A percentile compares a stretch with the other conserved stretches of the same genome.
Evolutionary conservation across 441 rosid species (phyloP).

Genomic region (Theobroma grandiflorum): DNA sequence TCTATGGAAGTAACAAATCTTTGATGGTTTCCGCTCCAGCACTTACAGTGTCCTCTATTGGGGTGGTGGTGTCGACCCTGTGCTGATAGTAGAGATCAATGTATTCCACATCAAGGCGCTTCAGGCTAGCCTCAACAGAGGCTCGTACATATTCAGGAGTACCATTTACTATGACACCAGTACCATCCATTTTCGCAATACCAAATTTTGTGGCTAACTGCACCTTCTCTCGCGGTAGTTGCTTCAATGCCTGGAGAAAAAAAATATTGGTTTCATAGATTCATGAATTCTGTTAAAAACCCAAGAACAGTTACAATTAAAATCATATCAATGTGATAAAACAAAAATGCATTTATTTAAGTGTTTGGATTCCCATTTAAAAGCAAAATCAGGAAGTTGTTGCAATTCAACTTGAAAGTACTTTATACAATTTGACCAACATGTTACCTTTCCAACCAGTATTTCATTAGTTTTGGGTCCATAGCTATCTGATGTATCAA

Average conservation of each 20-base stretch:
- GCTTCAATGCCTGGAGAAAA: conserved; percentile 58
- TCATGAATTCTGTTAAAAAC: neutral
- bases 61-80: conserved; percentile 43
- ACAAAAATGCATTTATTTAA: too few relatives aligned
- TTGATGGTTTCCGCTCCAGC: neutral
- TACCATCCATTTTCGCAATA: conserved; percentile 16
- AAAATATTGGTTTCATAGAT: neutral
- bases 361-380: neutral
- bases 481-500: conserved; percentile 61
- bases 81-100: conserved; percentile 53
- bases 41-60: conserved; percentile 52
- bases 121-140: conserved; percentile 57
- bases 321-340: too few relatives aligned
- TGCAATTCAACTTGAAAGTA: neutral
- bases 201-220: conserved; percentile 70
- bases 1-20: neutral
- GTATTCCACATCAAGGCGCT: conserved; percentile 49
- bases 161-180: conserved; percentile 34
- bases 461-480: conserved; percentile 57
- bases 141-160: conserved; percentile 55
- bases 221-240: conserved; percentile 54
- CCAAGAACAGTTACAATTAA: neutral
- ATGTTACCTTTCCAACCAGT: conserved; percentile 52
- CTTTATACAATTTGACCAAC: neutral
- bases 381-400: neutral